These are phyloP conservation scores for Wickerhamiella pararugosa DNA, from an alignment of 1,139 yeast genomes.

Conservation along the genomic window DNA sequence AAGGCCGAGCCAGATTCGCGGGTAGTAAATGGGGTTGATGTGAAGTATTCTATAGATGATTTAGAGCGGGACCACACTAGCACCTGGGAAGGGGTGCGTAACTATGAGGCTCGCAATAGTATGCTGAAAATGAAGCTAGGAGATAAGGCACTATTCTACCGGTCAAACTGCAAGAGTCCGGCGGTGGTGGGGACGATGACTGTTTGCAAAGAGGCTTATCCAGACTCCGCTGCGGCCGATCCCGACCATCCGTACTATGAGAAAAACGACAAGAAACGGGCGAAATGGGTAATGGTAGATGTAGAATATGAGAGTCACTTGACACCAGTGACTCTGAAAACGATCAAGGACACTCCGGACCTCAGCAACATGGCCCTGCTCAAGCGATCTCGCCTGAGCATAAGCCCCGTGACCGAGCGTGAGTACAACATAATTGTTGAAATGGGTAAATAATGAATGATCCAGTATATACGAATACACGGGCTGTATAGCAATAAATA, in stretches of 20 bases:
- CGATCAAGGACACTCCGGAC: slow-evolving; percentile 22
- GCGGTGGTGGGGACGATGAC: slow-evolving; percentile 36
- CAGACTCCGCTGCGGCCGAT: slow-evolving; percentile 29
- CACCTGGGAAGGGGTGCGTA: slow-evolving; percentile 45
- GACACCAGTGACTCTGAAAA: slow-evolving; percentile 27
- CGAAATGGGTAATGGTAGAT: slow-evolving; percentile 42
- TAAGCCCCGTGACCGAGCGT: slow-evolving; percentile 31
- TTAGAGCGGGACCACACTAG: slow-evolving; percentile 27
- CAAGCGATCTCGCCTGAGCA: slow-evolving; percentile 35
- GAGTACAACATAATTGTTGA: slow-evolving; percentile 29
- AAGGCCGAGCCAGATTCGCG: slow-evolving; percentile 39
- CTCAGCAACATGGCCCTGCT: slow-evolving; percentile 32
- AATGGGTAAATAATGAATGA: slow-evolving; percentile 14
- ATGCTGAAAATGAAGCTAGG: slow-evolving; percentile 32
- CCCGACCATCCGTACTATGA: slow-evolving; percentile 32
- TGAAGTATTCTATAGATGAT: slow-evolving; percentile 32
- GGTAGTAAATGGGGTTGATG: slow-evolving; percentile 35
- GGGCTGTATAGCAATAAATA: too few relatives aligned
- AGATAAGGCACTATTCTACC: slow-evolving; percentile 36
- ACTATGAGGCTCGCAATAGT: slow-evolving; percentile 38
- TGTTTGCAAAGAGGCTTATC: slow-evolving; percentile 31
- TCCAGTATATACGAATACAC: too few relatives aligned
- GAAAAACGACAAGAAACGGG: slow-evolving; percentile 28
- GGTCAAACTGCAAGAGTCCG: slow-evolving; percentile 36
- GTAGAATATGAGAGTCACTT: slow-evolving; percentile 31